These are phyloP conservation scores for Nigrospora oryzae DNA, from an alignment of 2,329 filamentous ascomycete species.

Conservation along the genomic window DNA sequence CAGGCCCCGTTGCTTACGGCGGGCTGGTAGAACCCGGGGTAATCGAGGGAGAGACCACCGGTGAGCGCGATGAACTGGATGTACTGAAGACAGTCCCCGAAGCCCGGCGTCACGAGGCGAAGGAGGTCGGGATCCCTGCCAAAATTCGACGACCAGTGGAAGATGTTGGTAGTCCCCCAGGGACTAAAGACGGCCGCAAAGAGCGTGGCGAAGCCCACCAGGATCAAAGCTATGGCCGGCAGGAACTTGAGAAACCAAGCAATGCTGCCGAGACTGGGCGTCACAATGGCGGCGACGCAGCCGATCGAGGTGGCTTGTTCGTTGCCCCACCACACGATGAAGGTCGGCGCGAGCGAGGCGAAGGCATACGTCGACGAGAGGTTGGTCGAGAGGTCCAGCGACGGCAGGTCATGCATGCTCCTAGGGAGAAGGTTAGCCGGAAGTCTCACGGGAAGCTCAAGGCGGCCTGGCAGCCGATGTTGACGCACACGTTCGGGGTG, in stretches of 20 bases:
- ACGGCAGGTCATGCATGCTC: slow-evolving; percentile 41
- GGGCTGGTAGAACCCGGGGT: slow-evolving; percentile 92
- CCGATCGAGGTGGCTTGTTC: slow-evolving; percentile 53
- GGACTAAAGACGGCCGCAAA: slow-evolving; percentile 84
- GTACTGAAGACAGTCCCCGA: slow-evolving; percentile 94
- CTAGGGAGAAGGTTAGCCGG: slow-evolving; percentile 1
- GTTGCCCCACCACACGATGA: slow-evolving; percentile 72
- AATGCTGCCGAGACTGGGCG: slow-evolving; percentile 69
- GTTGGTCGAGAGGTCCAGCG: slow-evolving; percentile 65
- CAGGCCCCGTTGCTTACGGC: slow-evolving; percentile 80
- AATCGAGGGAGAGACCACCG: slow-evolving; percentile 77
- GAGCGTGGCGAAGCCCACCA: slow-evolving; percentile 75
- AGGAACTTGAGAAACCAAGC: slow-evolving; percentile 65
- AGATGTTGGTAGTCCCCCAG: slow-evolving; percentile 85
- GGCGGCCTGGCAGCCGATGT: not conserved
- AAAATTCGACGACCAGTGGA: slow-evolving; percentile 97
- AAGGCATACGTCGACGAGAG: slow-evolving; percentile 82
- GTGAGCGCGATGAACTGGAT: slow-evolving; percentile 88
- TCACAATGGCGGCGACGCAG: slow-evolving; percentile 76
- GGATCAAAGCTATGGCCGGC: slow-evolving; percentile 67
- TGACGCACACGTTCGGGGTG: slow-evolving; percentile 31
- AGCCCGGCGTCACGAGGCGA: slow-evolving; percentile 87
- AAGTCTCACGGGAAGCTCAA: not conserved
- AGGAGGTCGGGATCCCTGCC: slow-evolving; percentile 88
- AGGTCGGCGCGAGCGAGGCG: slow-evolving; percentile 65